Base-by-base conservation (phyloP, 73 alveolate genomes). In the Durusdinium trenchii region DNA sequence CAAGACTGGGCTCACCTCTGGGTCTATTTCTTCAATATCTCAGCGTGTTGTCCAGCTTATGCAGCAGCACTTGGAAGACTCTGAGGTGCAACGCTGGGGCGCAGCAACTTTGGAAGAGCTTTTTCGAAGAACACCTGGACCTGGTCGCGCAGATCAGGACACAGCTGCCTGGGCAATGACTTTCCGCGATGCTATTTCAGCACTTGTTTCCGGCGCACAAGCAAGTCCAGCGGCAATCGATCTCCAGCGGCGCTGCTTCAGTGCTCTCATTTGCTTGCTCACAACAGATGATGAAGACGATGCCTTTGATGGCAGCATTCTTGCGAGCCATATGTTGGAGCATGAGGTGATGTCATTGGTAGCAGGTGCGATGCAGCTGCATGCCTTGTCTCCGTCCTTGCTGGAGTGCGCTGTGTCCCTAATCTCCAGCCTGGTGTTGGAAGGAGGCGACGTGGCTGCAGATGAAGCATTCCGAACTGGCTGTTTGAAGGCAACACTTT, bases 61-160 rank as follows among this genome's bases (percentile, higher is more conserved):
- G 84, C 61, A 91, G 45, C 84, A 51, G 20, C 87, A 91, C 73
- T 64, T 57, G 30, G 54, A 47, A 30, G 46, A 42, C 61, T 40
- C 89, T 6, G 98, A 79, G 36, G 98, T 91, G 57, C 98, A 91
- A 52, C 98, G 98, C 26, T 91, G 98, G 98, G 98, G 78, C 5
- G 98, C 98, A 36, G 98, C 98, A 40, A 76, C 85, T 26, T 23
- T 91, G 76, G 89, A 91, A 48, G 98, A 67, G 87, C 62, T 91
- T 40, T 91, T 91, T 40, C 98, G 67, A 18, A 36, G 98, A 51
- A 69, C 69, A 23, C 57, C 67, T 28, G 52, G 46, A 46, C 91
- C 5, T n/a, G n/a, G n/a, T n/a, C n/a, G n/a, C n/a, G 87, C 45
- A 26, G 87, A 50, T 60, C 57, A 38, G 64, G 87, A 45, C 26